Evolutionary conservation across 202 grass and related monocot species (phyloP).

Genomic region (Setaria viridis): DNA sequence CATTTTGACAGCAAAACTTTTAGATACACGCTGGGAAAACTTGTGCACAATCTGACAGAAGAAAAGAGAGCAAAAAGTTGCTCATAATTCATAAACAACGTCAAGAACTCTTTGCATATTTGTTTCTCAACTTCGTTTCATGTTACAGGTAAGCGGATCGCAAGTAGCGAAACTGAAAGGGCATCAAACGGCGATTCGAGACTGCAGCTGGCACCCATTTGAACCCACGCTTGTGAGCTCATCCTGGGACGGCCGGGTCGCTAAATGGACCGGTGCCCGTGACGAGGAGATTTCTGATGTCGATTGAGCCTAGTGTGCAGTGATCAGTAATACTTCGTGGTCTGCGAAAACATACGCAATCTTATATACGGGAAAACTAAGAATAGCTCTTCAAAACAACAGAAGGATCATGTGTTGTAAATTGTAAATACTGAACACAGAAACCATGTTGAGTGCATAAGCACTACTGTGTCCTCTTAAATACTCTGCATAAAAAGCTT

Average conservation of each 20-base stretch:
- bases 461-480: background rate
- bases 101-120: background rate
- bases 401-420: background rate
- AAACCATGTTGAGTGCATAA: background rate
- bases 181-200: slow-evolving; percentile 65
- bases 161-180: slow-evolving; percentile 63
- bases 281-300: slow-evolving; percentile 34
- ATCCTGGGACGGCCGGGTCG: slow-evolving; percentile 72
- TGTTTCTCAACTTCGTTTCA: slow-evolving; percentile 33
- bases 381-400: background rate
- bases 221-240: slow-evolving; percentile 77
- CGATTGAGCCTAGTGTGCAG: background rate
- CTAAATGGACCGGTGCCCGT: slow-evolving; percentile 59
- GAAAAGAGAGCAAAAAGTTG: background rate
- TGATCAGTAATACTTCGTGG: background rate
- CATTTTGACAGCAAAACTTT: background rate
- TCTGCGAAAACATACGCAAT: background rate
- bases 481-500: background rate
- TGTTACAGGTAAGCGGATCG: slow-evolving; percentile 68
- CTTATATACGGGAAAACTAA: background rate
- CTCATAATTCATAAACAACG: background rate
- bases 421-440: slow-evolving; percentile 26
- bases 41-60: background rate
- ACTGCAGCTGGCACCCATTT: slow-evolving; percentile 91
- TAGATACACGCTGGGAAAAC: background rate